Conservation (phyloP, 2,329 filamentous ascomycete species). For the Calonectria naviculata region DNA sequence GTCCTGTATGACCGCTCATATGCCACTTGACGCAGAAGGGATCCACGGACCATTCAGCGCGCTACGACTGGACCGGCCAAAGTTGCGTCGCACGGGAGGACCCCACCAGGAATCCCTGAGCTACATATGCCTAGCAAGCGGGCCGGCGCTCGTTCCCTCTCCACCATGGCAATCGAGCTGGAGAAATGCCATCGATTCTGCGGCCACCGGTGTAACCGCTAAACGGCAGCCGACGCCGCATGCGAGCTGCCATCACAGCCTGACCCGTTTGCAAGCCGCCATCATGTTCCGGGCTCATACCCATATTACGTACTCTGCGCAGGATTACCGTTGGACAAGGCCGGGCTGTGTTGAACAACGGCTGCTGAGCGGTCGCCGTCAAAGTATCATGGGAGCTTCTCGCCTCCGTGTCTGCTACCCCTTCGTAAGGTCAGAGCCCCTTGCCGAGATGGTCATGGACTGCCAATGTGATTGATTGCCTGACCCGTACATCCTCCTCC, state of each 20-base stretch:
- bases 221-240: constrained; percentile 8
- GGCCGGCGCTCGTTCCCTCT: constrained; percentile 23
- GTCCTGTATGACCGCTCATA: constrained; percentile 1
- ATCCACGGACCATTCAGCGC: constrained; percentile 3
- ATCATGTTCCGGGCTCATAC: not conserved
- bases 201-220: constrained; percentile 13
- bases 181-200: constrained; percentile 10
- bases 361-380: not conserved
- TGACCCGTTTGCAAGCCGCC: not conserved
- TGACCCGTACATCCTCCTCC: constrained; percentile 15
- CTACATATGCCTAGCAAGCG: constrained; percentile 26
- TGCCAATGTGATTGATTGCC: constrained; percentile 20
- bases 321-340: constrained; percentile 5
- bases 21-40: constrained; percentile 6
- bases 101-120: constrained; percentile 26
- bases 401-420: not conserved
- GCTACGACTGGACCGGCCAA: constrained; percentile 11
- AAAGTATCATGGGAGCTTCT: not conserved
- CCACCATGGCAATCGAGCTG: constrained; percentile 19
- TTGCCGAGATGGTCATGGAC: constrained; percentile 3
- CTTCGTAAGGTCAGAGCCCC: constrained; percentile 12
- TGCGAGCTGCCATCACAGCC: not conserved
- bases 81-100: constrained; percentile 25
- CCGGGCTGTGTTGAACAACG: not conserved
- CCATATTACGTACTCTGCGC: not conserved